Conservation (phyloP, 495 filamentous ascomycete species). For the Peziza echinospora region DNA sequence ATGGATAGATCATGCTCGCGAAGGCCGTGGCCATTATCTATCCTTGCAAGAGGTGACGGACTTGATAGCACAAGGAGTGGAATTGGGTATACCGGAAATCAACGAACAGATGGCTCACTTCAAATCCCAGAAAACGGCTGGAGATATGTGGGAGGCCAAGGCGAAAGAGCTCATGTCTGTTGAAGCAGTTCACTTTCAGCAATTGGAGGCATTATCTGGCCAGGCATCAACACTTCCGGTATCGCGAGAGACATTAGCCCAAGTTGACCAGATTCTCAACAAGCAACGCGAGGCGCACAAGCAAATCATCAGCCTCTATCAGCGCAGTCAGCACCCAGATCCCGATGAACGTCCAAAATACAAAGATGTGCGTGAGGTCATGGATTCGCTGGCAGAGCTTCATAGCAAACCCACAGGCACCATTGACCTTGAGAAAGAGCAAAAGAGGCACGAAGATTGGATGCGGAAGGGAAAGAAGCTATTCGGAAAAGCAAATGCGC, state of each 20-base stretch:
- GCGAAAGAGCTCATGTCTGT: slow-evolving; percentile 81
- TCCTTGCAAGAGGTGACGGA: slow-evolving; percentile 57
- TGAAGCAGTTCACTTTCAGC: slow-evolving; percentile 76
- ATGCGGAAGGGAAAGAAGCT: slow-evolving; percentile 97
- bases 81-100: slow-evolving; percentile 51
- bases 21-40: slow-evolving; percentile 36
- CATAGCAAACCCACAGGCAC: slow-evolving; percentile 83
- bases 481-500: slow-evolving; percentile 95
- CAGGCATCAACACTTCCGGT: slow-evolving; percentile 61
- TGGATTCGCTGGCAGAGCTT: slow-evolving; percentile 64
- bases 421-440: slow-evolving; percentile 80
- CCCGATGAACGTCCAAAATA: slow-evolving; percentile 69
- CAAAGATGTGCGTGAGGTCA: slow-evolving; percentile 68
- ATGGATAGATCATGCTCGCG: slow-evolving; percentile 63
- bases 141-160: slow-evolving; percentile 79
- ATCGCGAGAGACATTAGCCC: slow-evolving; percentile 52
- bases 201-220: slow-evolving; percentile 72
- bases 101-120: slow-evolving; percentile 59
- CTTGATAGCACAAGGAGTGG: slow-evolving; percentile 50
- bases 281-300: slow-evolving; percentile 91
- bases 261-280: slow-evolving; percentile 77
- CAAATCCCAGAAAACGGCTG: slow-evolving; percentile 49
- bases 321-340: slow-evolving; percentile 52
- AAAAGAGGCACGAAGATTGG: slow-evolving; percentile 95
- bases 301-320: slow-evolving; percentile 58